A percentile compares a stretch with the other conserved stretches of the same genome.
These are phyloP conservation scores for Candida vartiovaarae DNA, from an alignment of 805 yeast species.

Conservation along the genomic window DNA sequence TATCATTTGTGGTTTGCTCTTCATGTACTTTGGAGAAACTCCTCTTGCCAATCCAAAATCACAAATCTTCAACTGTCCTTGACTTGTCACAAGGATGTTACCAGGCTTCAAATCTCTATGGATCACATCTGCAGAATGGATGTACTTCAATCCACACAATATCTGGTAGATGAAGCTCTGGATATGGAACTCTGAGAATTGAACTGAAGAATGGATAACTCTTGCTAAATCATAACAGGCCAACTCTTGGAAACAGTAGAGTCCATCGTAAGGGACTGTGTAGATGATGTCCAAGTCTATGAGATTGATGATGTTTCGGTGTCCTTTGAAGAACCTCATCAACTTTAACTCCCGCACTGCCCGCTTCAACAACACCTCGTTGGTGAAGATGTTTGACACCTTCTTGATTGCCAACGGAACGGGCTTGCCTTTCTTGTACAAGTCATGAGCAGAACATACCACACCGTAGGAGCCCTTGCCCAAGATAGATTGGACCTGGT, in stretches of 20 bases:
- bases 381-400: slow-evolving; percentile 60
- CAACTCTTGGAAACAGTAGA: slow-evolving; percentile 83
- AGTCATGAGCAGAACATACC: slow-evolving; percentile 68
- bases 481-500: slow-evolving; percentile 47
- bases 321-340: slow-evolving; percentile 81
- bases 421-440: slow-evolving; percentile 25
- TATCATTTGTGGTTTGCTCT: slow-evolving; percentile 37
- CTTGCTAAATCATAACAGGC: slow-evolving; percentile 75
- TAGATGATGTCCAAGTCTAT: slow-evolving; percentile 68
- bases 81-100: slow-evolving; percentile 67
- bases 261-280: slow-evolving; percentile 68
- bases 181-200: slow-evolving; percentile 79
- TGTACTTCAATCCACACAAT: slow-evolving; percentile 78
- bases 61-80: slow-evolving; percentile 77
- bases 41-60: slow-evolving; percentile 94
- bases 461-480: slow-evolving; percentile 88
- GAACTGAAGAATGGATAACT: slow-evolving; percentile 72
- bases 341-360: slow-evolving; percentile 80
- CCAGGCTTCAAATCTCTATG: slow-evolving; percentile 94
- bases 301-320: slow-evolving; percentile 69
- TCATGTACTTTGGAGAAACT: slow-evolving; percentile 32
- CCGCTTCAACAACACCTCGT: slow-evolving; percentile 62
- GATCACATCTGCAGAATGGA: slow-evolving; percentile 87
- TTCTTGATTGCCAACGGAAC: slow-evolving; percentile 69
- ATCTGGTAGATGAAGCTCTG: slow-evolving; percentile 74